A percentile compares a stretch with the other conserved stretches of the same genome.
phyloP scores from a whole-genome alignment of 2,329 filamentous ascomycete genomes.

The Aspergillus fructus region DNA sequence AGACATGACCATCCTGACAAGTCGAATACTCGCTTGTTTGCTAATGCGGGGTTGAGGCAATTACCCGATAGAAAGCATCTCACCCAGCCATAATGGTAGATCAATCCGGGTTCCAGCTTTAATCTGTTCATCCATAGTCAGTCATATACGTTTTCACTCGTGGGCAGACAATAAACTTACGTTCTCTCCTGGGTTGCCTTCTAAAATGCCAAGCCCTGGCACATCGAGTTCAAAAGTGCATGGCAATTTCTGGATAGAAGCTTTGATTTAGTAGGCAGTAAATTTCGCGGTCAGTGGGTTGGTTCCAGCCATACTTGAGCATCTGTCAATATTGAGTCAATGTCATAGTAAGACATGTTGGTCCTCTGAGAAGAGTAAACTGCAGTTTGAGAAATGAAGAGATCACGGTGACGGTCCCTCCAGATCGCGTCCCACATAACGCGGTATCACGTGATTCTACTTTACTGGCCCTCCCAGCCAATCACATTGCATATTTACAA shows the following conservation, averaged over 20 bases:
- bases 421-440: constrained; percentile 11
- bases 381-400: background rate
- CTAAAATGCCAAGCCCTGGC: constrained; percentile 81
- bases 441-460: constrained; percentile 11
- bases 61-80: constrained; percentile 69
- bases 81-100: constrained; percentile 89
- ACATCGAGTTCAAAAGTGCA: constrained; percentile 93
- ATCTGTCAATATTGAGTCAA: constrained; percentile 49
- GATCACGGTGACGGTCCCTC: background rate
- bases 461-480: background rate
- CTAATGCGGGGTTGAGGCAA: constrained; percentile 9
- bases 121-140: constrained; percentile 50
- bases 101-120: constrained; percentile 77
- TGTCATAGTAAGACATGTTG: constrained; percentile 48
- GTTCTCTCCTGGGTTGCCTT: constrained; percentile 71
- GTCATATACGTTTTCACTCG: background rate
- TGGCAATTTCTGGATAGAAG: constrained; percentile 72
- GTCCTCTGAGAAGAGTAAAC: background rate
- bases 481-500: constrained; percentile 3
- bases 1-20: background rate
- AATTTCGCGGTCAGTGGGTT: background rate
- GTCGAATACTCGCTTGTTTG: background rate
- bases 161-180: constrained; percentile 31
- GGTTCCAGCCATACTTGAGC: constrained; percentile 34
- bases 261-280: background rate